Evolutionary conservation across 257 asterid species (phyloP), one percentile per base, ranked within the genome.

Genomic region (Solanum bulbocastanum): DNA sequence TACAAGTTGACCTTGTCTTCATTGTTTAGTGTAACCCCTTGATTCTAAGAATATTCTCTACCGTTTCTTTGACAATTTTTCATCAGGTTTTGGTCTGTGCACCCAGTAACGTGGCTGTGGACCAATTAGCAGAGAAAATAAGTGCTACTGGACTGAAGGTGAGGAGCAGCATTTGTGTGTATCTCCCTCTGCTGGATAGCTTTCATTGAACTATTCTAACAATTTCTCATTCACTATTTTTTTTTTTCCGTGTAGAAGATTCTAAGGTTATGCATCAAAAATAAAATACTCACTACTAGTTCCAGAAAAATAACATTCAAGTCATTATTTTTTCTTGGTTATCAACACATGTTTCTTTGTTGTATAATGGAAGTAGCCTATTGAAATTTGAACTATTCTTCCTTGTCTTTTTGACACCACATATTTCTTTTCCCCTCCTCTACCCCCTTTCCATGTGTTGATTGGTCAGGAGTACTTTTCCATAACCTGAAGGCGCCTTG

Each of bases 91-190:
- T 97, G 93, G 99, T 96, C 73, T 97, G 99, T 91, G 99, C 99
- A 91, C 99, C 99, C 83, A 97, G 99, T 94, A 97, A 96, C 86
- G 98, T 97, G 88, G 99, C 98, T 90, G 99, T 97, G 10, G 98
- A 97, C 89, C 99, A 97, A 93, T 96, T 96, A 86, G 99, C 99
- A 90, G 99, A 97, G 89, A 97, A 97, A 90, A 97, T 97, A 86
- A 97, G 99, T 90, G 98, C 99, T 56, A 96, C 99, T 73, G 99
- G 99, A 46, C 90, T 97, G 89, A 97, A 96, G 99, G 99, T 97
- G 69, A 72, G 72, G 68, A 81, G 42, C 27, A 49, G 20, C 42
- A 81, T 81, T 46, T 46, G 42, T 81, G 42, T 81, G 27, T 9
- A 44, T 44, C 85, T 32, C 42, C 85, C 68, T 81, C 68, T 46